Percentiles rank a stretch among this genome's conserved stretches.
Conservation (phyloP, 305 asterid species). For the Fraxinus dipetala region DNA sequence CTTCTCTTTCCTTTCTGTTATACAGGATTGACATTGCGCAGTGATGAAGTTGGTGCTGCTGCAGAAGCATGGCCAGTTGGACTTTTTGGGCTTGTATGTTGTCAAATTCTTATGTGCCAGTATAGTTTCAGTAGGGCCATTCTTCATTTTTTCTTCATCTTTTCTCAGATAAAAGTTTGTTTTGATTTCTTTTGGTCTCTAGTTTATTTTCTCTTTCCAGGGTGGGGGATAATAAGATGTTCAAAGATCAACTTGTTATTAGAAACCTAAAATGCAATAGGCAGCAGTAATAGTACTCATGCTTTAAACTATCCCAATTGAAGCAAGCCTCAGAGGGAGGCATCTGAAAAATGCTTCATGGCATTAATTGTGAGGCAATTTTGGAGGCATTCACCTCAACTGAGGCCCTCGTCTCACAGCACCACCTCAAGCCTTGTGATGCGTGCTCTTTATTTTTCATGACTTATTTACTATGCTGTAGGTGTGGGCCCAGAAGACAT, state of each 20-base stretch:
- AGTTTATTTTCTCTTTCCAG: background rate
- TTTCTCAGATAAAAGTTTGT: background rate
- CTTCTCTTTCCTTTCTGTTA: conserved; percentile 13
- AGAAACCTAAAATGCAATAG: background rate
- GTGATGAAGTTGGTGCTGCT: conserved; percentile 84
- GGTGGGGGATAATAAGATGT: conserved; percentile 1
- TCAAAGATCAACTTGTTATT: background rate
- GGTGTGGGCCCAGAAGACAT: background rate
- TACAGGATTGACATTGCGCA: conserved; percentile 71
- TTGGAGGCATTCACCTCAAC: background rate
- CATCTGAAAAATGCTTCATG: background rate
- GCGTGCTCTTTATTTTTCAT: background rate
- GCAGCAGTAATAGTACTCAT: background rate
- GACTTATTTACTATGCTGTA: background rate
- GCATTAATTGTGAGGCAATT: background rate
- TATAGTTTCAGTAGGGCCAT: conserved; percentile 20
- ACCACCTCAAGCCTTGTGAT: background rate
- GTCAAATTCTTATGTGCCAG: conserved; percentile 25
- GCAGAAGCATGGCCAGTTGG: conserved; percentile 96
- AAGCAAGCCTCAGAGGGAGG: background rate
- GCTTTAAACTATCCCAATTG: background rate
- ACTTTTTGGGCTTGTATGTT: conserved; percentile 75
- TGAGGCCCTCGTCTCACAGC: background rate
- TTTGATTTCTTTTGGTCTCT: background rate
- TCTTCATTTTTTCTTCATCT: background rate